phyloP scores from a whole-genome alignment of 2,329 filamentous ascomycete genomes.

The Trichoderma hamatum region DNA sequence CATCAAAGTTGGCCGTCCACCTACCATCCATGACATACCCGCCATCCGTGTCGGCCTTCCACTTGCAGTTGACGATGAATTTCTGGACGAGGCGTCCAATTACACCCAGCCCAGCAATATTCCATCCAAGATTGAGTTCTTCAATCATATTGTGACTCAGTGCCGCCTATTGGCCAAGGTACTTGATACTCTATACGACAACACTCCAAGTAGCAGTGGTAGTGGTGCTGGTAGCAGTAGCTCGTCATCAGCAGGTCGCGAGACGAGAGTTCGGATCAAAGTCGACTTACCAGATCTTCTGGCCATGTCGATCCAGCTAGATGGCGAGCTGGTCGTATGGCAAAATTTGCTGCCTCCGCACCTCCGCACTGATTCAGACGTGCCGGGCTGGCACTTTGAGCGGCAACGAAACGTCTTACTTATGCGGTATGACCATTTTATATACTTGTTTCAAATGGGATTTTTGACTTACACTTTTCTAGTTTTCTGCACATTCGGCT shows the following conservation, averaged over 20 bases:
- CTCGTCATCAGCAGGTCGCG: slow-evolving; percentile 7
- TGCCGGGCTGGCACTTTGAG: slow-evolving; percentile 20
- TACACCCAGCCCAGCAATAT: slow-evolving; percentile 16
- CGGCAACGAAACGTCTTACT: slow-evolving; percentile 14
- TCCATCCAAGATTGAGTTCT: slow-evolving; percentile 18
- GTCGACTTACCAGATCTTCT: slow-evolving; percentile 15
- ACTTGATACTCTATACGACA: slow-evolving; percentile 19
- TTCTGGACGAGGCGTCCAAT: slow-evolving; percentile 8
- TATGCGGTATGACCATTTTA: slow-evolving; percentile 8
- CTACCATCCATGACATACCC: slow-evolving; percentile 18
- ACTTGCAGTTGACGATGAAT: slow-evolving; percentile 18
- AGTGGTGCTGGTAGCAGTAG: slow-evolving; percentile 3
- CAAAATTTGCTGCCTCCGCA: slow-evolving; percentile 14
- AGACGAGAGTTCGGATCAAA: slow-evolving; percentile 12
- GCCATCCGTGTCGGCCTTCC: slow-evolving; percentile 10
- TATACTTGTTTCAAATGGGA: not conserved
- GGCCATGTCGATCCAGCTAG: slow-evolving; percentile 17
- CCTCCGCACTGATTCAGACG: slow-evolving; percentile 5
- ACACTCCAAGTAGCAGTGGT: slow-evolving; percentile 16
- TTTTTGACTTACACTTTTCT: not conserved
- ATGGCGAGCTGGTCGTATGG: slow-evolving; percentile 13
- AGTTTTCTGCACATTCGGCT: slow-evolving; percentile 21
- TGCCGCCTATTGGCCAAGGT: slow-evolving; percentile 18
- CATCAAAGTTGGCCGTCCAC: slow-evolving; percentile 19
- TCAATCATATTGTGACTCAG: slow-evolving; percentile 20